These are phyloP conservation scores for Nicotiana knightiana DNA, from an alignment of 257 asterid species.

Conservation along the genomic window DNA sequence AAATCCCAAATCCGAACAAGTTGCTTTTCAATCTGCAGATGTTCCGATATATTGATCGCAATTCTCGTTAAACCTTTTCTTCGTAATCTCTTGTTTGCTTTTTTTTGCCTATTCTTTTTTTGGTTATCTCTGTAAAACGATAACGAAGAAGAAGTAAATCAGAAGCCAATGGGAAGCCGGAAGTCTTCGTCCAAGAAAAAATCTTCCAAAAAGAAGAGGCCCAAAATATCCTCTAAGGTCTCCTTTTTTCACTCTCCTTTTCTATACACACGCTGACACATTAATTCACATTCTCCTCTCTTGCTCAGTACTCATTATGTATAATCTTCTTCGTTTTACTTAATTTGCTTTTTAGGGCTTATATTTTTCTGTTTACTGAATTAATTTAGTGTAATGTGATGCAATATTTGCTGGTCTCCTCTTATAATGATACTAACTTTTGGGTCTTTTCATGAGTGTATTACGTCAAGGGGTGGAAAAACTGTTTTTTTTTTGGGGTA, in stretches of 20 bases:
- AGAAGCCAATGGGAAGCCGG: conserved; percentile 30
- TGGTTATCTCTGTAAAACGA: conserved; percentile 18
- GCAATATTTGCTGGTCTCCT: background rate
- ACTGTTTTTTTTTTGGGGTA: background rate
- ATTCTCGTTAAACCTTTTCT: background rate
- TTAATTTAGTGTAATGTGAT: background rate
- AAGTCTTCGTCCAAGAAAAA: conserved; percentile 52
- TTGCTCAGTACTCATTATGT: background rate
- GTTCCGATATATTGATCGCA: background rate
- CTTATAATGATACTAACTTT: background rate
- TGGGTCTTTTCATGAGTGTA: background rate
- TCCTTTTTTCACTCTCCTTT: background rate
- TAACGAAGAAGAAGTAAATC: conserved; percentile 3
- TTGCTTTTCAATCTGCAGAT: background rate
- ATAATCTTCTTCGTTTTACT: background rate
- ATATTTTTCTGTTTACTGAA: background rate
- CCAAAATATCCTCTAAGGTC: conserved; percentile 50
- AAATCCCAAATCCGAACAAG: background rate
- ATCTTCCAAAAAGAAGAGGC: conserved; percentile 48
- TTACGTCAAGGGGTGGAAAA: background rate
- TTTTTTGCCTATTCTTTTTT: background rate
- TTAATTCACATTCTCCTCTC: background rate
- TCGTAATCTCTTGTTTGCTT: background rate
- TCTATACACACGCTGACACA: background rate
- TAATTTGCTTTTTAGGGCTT: background rate